Conservation (phyloP, 345 rosid genomes). For the Sonneratia alba region DNA sequence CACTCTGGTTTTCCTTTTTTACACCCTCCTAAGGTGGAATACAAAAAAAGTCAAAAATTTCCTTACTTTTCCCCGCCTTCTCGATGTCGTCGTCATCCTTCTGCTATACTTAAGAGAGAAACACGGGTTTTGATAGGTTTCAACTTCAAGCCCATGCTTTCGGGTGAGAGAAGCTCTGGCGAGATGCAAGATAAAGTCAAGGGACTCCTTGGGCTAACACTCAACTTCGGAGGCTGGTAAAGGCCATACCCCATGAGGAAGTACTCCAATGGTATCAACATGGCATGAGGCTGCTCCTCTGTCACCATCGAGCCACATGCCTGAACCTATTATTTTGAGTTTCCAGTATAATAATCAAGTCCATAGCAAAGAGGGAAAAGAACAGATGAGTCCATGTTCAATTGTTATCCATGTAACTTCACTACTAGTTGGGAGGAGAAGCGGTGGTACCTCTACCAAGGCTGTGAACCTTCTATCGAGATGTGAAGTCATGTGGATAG, state of each 20-base stretch:
- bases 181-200: slow-evolving; percentile 73
- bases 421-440: neutral
- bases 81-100: neutral
- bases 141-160: slow-evolving; percentile 96
- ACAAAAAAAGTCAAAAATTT: neutral
- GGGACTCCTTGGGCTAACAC: slow-evolving; percentile 87
- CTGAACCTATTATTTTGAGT: slow-evolving; percentile 49
- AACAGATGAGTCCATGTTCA: neutral
- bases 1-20: slow-evolving; percentile 12
- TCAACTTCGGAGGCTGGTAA: slow-evolving; percentile 53
- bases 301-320: slow-evolving; percentile 95
- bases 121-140: slow-evolving; percentile 85
- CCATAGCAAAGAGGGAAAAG: neutral
- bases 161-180: slow-evolving; percentile 94
- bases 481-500: slow-evolving; percentile 74
- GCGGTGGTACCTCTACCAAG: slow-evolving; percentile 59
- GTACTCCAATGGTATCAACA: slow-evolving; percentile 89
- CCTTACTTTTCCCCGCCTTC: neutral
- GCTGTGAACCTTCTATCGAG: slow-evolving; percentile 75
- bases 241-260: slow-evolving; percentile 76
- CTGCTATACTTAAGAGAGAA: slow-evolving; percentile 13
- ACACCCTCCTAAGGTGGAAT: neutral
- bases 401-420: neutral
- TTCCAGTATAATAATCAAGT: neutral
- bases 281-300: slow-evolving; percentile 96